phyloP scores from a whole-genome alignment of 495 filamentous ascomycete genomes.

The Cryomyces minteri region DNA sequence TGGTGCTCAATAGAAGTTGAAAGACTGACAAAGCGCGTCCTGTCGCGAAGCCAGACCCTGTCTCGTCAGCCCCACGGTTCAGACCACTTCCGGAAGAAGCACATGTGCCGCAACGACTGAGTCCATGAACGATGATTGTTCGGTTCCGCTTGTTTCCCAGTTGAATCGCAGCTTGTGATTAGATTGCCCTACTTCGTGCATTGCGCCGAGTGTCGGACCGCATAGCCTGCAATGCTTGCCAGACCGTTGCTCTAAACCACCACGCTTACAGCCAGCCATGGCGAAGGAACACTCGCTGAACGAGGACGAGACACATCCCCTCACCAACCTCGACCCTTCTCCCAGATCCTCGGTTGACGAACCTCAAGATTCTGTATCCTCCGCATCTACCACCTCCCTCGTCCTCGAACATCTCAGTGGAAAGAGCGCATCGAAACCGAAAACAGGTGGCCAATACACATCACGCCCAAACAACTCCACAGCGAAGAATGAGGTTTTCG shows the following conservation, averaged over 20 bases:
- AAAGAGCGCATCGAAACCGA: neutral
- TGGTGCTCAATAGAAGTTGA: neutral
- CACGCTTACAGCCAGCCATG: slow-evolving; percentile 2
- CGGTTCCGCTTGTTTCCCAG: too few species aligned
- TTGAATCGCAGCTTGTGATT: too few species aligned
- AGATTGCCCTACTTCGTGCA: too few species aligned
- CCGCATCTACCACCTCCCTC: slow-evolving; percentile 58
- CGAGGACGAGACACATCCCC: slow-evolving; percentile 15
- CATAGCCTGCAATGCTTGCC: too few species aligned
- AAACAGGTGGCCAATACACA: neutral
- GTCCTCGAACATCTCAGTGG: slow-evolving; percentile 56
- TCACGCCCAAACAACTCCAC: slow-evolving; percentile 6
- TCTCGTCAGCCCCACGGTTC: neutral
- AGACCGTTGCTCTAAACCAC: neutral
- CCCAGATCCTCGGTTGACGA: slow-evolving; percentile 11
- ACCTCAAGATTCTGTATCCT: slow-evolving; percentile 24
- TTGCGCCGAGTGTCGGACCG: too few species aligned
- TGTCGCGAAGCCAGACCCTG: neutral
- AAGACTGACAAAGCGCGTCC: neutral
- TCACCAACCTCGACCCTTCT: slow-evolving; percentile 5
- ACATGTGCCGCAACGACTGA: too few species aligned
- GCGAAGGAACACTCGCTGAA: slow-evolving; percentile 7
- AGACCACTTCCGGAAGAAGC: neutral
- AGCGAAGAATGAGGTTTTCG: slow-evolving; percentile 31
- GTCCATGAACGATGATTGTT: too few species aligned